These are phyloP conservation scores for Cardiospermum halicacabum DNA, from an alignment of 345 rosid genomes.

Conservation along the genomic window DNA sequence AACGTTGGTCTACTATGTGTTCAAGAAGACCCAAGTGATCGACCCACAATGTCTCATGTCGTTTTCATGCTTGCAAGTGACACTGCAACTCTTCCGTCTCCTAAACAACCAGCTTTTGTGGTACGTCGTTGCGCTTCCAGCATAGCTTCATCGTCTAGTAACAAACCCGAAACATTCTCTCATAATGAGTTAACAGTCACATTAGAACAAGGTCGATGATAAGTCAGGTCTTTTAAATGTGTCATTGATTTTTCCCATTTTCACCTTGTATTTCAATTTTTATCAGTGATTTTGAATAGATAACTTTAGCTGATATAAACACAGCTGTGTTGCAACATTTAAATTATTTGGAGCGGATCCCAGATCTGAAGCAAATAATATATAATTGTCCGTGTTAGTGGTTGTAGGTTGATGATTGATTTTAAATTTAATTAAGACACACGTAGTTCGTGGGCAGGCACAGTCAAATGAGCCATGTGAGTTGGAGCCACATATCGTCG, in stretches of 20 bases:
- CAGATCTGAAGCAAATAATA: neutral
- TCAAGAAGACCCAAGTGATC: conserved; percentile 50
- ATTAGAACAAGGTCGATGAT: conserved; percentile 42
- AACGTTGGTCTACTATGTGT: conserved; percentile 53
- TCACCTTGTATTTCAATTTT: neutral
- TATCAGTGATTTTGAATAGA: neutral
- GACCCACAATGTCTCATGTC: conserved; percentile 51
- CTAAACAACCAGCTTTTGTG: conserved; percentile 46
- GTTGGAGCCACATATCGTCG: too few relatives aligned
- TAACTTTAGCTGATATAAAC: too few relatives aligned
- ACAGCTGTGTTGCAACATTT: too few relatives aligned
- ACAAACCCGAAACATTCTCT: conserved; percentile 46
- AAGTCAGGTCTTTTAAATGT: neutral
- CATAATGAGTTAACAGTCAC: conserved; percentile 41
- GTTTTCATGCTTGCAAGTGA: conserved; percentile 48
- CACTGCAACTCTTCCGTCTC: conserved; percentile 38
- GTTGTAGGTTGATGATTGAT: neutral
- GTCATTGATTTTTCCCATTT: neutral
- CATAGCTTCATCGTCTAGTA: conserved; percentile 40
- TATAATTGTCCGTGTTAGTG: neutral
- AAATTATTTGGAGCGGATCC: neutral
- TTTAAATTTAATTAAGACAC: neutral
- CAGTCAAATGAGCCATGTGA: neutral
- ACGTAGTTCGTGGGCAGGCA: neutral
- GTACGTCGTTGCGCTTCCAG: conserved; percentile 33